phyloP scores from a whole-genome alignment of 2,329 filamentous ascomycete genomes.

The Xylaria sp. region DNA sequence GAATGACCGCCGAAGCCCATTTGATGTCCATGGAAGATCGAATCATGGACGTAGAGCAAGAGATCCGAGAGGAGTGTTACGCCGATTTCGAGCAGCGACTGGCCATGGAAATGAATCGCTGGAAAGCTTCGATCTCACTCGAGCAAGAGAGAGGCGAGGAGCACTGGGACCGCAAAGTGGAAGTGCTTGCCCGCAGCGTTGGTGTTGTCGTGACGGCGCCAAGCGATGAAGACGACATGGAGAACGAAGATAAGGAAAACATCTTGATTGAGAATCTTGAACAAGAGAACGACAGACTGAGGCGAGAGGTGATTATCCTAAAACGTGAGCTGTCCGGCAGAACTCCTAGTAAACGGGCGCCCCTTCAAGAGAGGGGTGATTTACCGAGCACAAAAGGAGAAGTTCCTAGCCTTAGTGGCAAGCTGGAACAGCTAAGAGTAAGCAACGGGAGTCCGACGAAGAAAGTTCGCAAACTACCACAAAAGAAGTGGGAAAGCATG shows the following conservation, averaged over 20 bases:
- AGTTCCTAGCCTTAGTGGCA: slow-evolving; percentile 55
- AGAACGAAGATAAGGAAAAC: slow-evolving; percentile 69
- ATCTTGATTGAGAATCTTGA: slow-evolving; percentile 72
- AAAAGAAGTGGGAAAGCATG: slow-evolving; percentile 60
- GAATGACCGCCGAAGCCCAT: slow-evolving; percentile 78
- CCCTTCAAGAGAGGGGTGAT: slow-evolving; percentile 66
- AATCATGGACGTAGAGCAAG: slow-evolving; percentile 77
- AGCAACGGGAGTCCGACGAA: slow-evolving; percentile 60
- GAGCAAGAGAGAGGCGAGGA: slow-evolving; percentile 85
- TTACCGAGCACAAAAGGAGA: slow-evolving; percentile 44
- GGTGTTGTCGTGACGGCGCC: slow-evolving; percentile 54
- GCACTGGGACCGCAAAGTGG: slow-evolving; percentile 89
- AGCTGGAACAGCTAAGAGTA: slow-evolving; percentile 64
- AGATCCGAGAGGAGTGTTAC: slow-evolving; percentile 89
- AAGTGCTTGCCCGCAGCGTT: slow-evolving; percentile 71
- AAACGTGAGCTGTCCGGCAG: slow-evolving; percentile 72
- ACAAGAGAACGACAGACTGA: slow-evolving; percentile 76
- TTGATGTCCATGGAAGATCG: slow-evolving; percentile 76
- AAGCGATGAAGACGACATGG: slow-evolving; percentile 59
- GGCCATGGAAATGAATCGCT: slow-evolving; percentile 79
- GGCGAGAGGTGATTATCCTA: slow-evolving; percentile 71
- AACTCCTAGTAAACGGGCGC: slow-evolving; percentile 71
- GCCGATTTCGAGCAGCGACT: slow-evolving; percentile 85
- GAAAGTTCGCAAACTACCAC: slow-evolving; percentile 62
- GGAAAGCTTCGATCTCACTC: slow-evolving; percentile 80